Evolutionary conservation across 2,329 filamentous ascomycete species (phyloP), one percentile per base, ranked within the genome.

Genomic region (Septoria petroselini): DNA sequence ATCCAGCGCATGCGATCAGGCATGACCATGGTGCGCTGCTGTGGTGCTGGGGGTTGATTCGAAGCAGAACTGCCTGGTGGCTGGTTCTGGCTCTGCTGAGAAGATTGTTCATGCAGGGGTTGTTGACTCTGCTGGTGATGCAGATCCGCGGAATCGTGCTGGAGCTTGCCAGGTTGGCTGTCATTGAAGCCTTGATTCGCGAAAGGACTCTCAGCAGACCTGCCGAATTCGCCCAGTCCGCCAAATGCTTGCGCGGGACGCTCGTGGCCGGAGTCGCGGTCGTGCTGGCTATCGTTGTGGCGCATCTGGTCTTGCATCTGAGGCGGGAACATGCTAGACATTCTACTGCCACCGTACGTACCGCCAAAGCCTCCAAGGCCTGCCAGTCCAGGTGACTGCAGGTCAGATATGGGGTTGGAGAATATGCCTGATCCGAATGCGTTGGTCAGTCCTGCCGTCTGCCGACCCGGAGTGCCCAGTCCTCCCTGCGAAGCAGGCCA

Each of bases 1-100:
- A 96, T 91, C 93, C 93, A 98, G 62, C 91, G 81, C 90, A 98
- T 98, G 11, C 94, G 81, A 68, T 98, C 93, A 2, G 93, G 93
- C 93, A 98, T 97, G 4, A 98, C 91, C 91, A 98, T 97, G 37
- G 86, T 91, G 12, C 89, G 84, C 57, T 86, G 82, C 63, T 88
- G 85, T 21, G 81, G 73, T 40, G 80, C 72, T 21, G 84, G 83
- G 41, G 88, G 79, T 57, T 90, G 85, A 41, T 80, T 80, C 4
- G 83, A 75, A n/a, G 81, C 77, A 11, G 81, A 72, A 55, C 71
- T 76, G 47, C 67, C 69, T 6, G 72, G 65, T 25, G 63, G 64
- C 44, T 69, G 69, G 21, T 35, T 50, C 25, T 54, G 50, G 3
- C 45, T 43, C 21, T 34, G 29, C 29, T 48, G 45, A 14, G 27